Percentiles rank a stretch among this genome's conserved stretches.
These are phyloP conservation scores for Myxozyma nipponensis DNA, from an alignment of 805 yeast species.

Conservation along the genomic window DNA sequence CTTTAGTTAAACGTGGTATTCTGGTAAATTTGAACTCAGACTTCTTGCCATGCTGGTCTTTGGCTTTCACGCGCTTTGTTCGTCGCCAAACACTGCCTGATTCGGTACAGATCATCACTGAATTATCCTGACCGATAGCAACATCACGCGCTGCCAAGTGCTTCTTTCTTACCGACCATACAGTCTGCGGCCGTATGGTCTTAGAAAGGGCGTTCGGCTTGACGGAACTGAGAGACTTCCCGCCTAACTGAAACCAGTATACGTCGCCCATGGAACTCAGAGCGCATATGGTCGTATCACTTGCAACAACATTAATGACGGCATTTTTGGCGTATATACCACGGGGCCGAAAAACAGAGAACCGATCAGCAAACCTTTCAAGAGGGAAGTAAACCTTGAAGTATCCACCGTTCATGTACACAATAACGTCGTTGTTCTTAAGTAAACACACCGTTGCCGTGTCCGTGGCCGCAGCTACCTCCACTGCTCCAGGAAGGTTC, in stretches of 20 bases:
- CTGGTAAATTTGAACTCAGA: slow-evolving; percentile 48
- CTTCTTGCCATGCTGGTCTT: slow-evolving; percentile 21
- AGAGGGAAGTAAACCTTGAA: slow-evolving; percentile 43
- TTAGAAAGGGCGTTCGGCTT: slow-evolving; percentile 16
- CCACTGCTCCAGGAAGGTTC: slow-evolving; percentile 45
- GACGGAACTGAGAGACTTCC: slow-evolving; percentile 6
- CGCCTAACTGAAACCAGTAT: slow-evolving; percentile 20
- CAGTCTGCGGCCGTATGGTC: slow-evolving; percentile 21
- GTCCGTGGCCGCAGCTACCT: slow-evolving; percentile 61
- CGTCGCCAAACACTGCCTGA: slow-evolving; percentile 60
- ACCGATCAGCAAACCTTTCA: slow-evolving; percentile 34
- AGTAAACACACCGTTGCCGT: slow-evolving; percentile 64
- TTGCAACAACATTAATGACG: slow-evolving; percentile 21
- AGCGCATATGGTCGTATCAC: slow-evolving; percentile 28
- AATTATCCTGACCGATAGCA: slow-evolving; percentile 65
- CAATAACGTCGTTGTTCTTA: slow-evolving; percentile 55
- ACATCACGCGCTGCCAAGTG: slow-evolving; percentile 62
- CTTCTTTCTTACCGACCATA: slow-evolving; percentile 39
- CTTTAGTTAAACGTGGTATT: slow-evolving; percentile 51
- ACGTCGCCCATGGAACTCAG: slow-evolving; percentile 29
- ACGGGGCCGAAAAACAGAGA: slow-evolving; percentile 28
- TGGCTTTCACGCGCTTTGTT: slow-evolving; percentile 12
- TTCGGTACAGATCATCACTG: slow-evolving; percentile 60
- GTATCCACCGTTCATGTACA: slow-evolving; percentile 56
- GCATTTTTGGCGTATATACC: slow-evolving; percentile 16